phyloP scores from a whole-genome alignment of 257 asterid species.

The Przewalskia tangutica region DNA sequence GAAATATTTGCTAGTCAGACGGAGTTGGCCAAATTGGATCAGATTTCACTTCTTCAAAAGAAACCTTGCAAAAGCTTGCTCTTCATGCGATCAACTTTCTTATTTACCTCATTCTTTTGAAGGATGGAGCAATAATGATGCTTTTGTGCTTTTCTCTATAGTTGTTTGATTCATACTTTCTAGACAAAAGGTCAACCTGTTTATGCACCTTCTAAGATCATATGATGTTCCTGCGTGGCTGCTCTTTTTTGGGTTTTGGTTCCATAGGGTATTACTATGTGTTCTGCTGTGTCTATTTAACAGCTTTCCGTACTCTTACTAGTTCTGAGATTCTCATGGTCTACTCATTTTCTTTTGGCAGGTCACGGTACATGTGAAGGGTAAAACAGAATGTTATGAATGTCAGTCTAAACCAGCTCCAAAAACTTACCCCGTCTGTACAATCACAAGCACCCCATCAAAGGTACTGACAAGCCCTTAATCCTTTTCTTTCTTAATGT shows the following conservation, averaged over 20 bases:
- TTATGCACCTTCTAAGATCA: not conserved
- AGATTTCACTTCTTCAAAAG: not conserved
- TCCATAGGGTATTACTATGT: not conserved
- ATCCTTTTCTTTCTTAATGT: not conserved
- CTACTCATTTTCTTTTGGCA: constrained; percentile 22
- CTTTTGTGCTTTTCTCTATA: not conserved
- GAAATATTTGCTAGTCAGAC: not conserved
- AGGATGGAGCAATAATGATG: not conserved
- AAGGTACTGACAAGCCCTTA: constrained; percentile 41
- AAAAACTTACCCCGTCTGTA: constrained; percentile 95
- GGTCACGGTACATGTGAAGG: constrained; percentile 96
- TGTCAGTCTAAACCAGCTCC: constrained; percentile 99
- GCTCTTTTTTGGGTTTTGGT: not conserved
- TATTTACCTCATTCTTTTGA: constrained; percentile 3
- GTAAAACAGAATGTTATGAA: constrained; percentile 91
- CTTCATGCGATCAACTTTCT: not conserved
- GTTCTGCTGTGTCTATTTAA: constrained; percentile 6
- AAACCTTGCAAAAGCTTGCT: not conserved
- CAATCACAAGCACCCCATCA: constrained; percentile 96
- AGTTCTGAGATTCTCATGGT: not conserved
- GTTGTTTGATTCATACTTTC: not conserved
- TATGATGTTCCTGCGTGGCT: not conserved
- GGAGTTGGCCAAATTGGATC: not conserved
- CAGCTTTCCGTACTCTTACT: constrained; percentile 4
- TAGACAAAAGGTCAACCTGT: not conserved